Base-by-base conservation (phyloP, 164 flowering plant species). In the Vitis amurensis region DNA sequence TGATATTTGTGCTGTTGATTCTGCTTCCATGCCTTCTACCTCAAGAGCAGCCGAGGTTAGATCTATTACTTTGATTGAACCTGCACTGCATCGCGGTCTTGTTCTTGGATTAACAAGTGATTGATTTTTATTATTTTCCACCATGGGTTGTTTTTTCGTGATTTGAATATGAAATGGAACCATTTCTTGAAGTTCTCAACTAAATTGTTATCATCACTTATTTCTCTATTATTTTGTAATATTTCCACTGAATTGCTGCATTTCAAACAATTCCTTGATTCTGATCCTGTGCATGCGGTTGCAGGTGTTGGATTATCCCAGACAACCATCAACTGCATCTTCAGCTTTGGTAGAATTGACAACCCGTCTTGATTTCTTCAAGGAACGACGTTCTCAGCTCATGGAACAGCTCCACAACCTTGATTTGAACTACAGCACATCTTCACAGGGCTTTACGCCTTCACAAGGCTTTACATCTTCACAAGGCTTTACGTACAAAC, bases 321-420 rank as follows among this genome's bases (percentile, higher is more conserved):
- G 92, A 68, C 90, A 89, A 63, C 90, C 91, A 62, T 75, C 89
- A 2, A 78, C 81, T 44, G 90, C 91, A 23, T 88, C 97, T 9
- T 90, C 99, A 2, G 83, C 99, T 27, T 74, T 95, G 79, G 91
- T 90, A 59, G 98, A 95, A 74, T 79, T 95, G 62, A 95, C 99
- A 37, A 85, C 97, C 13, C 93, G 99, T 5, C 97, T 95, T 2
- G 97, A 95, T 81, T 95, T 93, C 81, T 95, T 95, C 84, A 95
- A 93, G 89, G 99, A 95, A 72, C 76, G 98, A 53, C 89, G 99
- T 31, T 89, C 97, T 47, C 99, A 95, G 75, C 91, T 95, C 55
- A 95, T 93, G 92, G 98, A 95, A 71, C 99, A 95, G 76, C 94
- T 95, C 31, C 97, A 95, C 80, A 89, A 83, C 81, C 92, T 95